Evolutionary conservation across 257 asterid genomes (phyloP).

Genomic region (Plectranthus barbatus): DNA sequence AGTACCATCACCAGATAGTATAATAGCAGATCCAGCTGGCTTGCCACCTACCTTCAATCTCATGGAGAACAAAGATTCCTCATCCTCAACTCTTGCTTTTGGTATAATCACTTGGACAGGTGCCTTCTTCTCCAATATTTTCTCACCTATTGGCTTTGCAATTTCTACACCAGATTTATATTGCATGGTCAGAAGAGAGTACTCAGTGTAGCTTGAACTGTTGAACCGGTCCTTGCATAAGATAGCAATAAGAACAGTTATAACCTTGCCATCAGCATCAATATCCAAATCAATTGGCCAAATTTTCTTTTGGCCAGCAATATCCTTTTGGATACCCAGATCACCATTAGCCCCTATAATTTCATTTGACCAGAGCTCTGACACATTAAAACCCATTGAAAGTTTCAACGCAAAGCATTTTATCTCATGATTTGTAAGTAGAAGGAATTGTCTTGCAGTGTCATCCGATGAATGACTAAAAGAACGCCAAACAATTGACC

Average conservation of each 20-base stretch:
- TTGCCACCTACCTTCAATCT: conserved; percentile 80
- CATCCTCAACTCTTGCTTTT: conserved; percentile 90
- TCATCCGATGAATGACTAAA: conserved; percentile 31
- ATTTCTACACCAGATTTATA: conserved; percentile 67
- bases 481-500: conserved; percentile 80
- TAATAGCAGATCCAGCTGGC: conserved; percentile 81
- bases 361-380: conserved; percentile 82
- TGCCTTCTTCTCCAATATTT: conserved; percentile 72
- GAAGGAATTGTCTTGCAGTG: conserved; percentile 56
- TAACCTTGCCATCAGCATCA: conserved; percentile 65
- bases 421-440: conserved; percentile 71
- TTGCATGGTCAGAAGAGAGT: conserved; percentile 91
- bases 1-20: conserved; percentile 95
- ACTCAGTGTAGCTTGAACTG: conserved; percentile 94
- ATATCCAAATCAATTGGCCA: conserved; percentile 90
- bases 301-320: conserved; percentile 85
- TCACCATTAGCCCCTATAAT: conserved; percentile 74
- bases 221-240: conserved; percentile 80
- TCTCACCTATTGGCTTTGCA: conserved; percentile 44
- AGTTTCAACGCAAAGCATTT: conserved; percentile 53
- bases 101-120: conserved; percentile 88
- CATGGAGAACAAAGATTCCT: conserved; percentile 82
- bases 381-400: conserved; percentile 35
- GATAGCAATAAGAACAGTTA: conserved; percentile 80
- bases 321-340: conserved; percentile 79